Percentiles rank a stretch among this genome's conserved stretches.
Conservation (phyloP, 805 yeast species). For the Kluyveromyces aestuarii region DNA sequence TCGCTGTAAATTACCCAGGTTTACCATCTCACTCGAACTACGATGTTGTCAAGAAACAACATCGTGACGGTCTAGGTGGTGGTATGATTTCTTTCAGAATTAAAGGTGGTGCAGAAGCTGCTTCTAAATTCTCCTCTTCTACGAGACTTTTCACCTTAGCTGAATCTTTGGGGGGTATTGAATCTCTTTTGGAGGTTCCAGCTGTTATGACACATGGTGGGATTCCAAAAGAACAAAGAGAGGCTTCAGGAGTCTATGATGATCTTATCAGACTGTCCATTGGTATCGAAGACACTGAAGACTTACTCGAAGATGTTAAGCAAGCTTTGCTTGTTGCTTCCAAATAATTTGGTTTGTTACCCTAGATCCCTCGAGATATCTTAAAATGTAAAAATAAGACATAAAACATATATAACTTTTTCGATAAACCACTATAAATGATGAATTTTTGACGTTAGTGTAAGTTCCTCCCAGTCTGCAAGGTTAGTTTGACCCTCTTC, state of each 20-base stretch:
- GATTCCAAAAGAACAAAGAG: slow-evolving; percentile 70
- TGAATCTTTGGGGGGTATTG: slow-evolving; percentile 87
- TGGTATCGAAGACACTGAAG: slow-evolving; percentile 80
- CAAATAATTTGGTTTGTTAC: neutral
- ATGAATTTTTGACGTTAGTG: neutral
- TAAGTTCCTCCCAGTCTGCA: no score
- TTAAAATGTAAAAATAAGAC: neutral
- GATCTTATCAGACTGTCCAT: slow-evolving; percentile 76
- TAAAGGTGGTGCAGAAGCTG: slow-evolving; percentile 72
- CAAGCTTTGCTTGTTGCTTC: slow-evolving; percentile 50
- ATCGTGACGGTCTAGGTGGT: slow-evolving; percentile 79
- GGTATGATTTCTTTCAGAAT: slow-evolving; percentile 88
- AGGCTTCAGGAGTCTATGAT: slow-evolving; percentile 70
- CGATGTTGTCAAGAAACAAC: slow-evolving; percentile 61
- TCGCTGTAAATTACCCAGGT: slow-evolving; percentile 78
- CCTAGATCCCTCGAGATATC: neutral
- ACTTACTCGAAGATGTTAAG: slow-evolving; percentile 59
- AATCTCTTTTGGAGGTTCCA: slow-evolving; percentile 78
- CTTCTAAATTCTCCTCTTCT: slow-evolving; percentile 60
- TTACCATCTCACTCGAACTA: slow-evolving; percentile 55
- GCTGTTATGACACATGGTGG: slow-evolving; percentile 92
- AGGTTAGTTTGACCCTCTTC: no score
- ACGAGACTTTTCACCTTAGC: slow-evolving; percentile 78
- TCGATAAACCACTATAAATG: neutral
- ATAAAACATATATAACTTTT: neutral